Conservation (phyloP, 495 filamentous ascomycete species). For the Jackrogersella minutella region DNA sequence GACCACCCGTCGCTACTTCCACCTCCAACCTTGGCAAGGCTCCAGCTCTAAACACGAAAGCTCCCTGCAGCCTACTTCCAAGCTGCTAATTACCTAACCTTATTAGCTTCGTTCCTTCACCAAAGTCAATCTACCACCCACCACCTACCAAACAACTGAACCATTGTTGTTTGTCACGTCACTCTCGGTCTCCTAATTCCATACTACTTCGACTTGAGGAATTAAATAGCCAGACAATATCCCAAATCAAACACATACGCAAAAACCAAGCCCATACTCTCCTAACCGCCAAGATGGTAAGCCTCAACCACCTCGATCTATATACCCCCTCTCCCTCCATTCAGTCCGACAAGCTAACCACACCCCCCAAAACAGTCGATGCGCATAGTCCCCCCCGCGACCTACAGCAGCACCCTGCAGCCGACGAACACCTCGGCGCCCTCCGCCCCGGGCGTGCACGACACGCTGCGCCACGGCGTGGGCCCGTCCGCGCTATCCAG, state of each 20-base stretch:
- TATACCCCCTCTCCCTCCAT: conserved; percentile 11
- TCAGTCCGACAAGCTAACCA: conserved; percentile 30
- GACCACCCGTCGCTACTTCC: conserved; percentile 17
- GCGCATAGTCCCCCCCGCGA: conserved; percentile 78
- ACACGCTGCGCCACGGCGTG: conserved; percentile 86
- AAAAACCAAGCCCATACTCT: conserved; percentile 14
- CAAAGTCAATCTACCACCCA: not conserved
- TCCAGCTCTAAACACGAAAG: conserved; percentile 49
- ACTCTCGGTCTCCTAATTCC: not conserved
- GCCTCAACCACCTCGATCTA: conserved; percentile 11
- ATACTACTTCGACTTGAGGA: not conserved
- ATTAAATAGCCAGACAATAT: not conserved
- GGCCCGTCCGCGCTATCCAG: conserved; percentile 60
- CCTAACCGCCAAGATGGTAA: conserved; percentile 57
- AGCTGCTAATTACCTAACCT: too few relatives aligned
- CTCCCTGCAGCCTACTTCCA: conserved; percentile 56
- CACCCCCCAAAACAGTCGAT: conserved; percentile 68
- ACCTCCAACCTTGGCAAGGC: conserved; percentile 43
- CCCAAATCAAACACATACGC: conserved; percentile 2
- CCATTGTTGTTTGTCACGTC: not conserved
- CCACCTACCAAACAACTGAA: conserved; percentile 5
- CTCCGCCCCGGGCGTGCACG: conserved; percentile 88
- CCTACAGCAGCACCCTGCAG: conserved; percentile 66
- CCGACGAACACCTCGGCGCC: conserved; percentile 71
- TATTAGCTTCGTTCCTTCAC: too few relatives aligned